phyloP scores from a whole-genome alignment of 2,329 filamentous ascomycete species.

The Fusarium xyrophilum region DNA sequence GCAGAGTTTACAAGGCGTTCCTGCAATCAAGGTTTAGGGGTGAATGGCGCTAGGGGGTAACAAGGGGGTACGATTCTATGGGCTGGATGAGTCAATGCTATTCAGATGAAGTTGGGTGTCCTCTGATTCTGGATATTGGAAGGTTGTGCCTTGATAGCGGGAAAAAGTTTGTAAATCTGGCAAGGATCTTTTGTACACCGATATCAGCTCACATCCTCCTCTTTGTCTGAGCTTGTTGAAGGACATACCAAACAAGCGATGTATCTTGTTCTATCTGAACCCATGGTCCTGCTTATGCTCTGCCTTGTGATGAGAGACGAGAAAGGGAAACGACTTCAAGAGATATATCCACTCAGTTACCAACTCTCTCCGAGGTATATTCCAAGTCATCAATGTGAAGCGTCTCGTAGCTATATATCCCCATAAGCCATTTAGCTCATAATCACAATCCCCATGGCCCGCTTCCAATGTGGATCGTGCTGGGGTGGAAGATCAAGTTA shows the following conservation, averaged over 20 bases:
- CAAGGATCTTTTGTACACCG: slow-evolving; percentile 24
- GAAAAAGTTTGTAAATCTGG: slow-evolving; percentile 15
- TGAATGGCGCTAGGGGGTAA: background rate
- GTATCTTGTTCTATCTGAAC: background rate
- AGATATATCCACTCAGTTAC: background rate
- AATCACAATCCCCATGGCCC: background rate
- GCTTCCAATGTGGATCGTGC: background rate
- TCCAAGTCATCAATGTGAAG: background rate
- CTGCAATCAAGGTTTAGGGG: slow-evolving; percentile 9
- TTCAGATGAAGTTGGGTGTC: background rate
- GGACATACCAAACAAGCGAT: slow-evolving; percentile 15
- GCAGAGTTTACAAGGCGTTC: slow-evolving; percentile 27
- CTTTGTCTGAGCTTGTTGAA: slow-evolving; percentile 26
- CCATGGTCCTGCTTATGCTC: background rate
- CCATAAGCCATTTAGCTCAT: background rate
- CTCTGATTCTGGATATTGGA: background rate
- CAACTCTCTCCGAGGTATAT: background rate
- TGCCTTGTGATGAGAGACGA: background rate
- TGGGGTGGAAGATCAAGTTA: background rate
- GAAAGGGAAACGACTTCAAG: background rate
- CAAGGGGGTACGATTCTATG: slow-evolving; percentile 7
- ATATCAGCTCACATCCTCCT: slow-evolving; percentile 23
- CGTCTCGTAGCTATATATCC: background rate
- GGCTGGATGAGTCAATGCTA: background rate
- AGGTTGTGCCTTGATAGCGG: slow-evolving; percentile 14